These are phyloP conservation scores for Huntiella bhutanensis DNA, from an alignment of 2,329 filamentous ascomycete species.

Conservation along the genomic window DNA sequence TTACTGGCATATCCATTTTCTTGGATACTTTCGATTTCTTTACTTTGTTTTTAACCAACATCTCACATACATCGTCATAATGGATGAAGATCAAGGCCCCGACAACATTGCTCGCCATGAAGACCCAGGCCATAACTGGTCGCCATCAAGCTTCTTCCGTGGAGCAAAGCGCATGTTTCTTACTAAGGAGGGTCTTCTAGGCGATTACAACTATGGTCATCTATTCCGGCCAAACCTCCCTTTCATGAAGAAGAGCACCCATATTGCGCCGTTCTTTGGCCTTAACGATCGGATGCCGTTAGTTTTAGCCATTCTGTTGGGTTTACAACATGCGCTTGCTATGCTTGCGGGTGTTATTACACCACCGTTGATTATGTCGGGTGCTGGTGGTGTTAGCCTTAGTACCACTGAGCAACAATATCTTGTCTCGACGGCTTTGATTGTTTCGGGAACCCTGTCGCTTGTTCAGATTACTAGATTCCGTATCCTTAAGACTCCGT, in stretches of 20 bases:
- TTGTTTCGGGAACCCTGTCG: constrained; percentile 60
- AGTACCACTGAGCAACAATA: constrained; percentile 45
- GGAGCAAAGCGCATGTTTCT: constrained; percentile 24
- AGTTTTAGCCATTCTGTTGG: constrained; percentile 52
- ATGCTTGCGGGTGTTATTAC: constrained; percentile 64
- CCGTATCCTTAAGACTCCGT: constrained; percentile 49
- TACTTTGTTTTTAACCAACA: not conserved
- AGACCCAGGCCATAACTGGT: constrained; percentile 16
- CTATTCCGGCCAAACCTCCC: constrained; percentile 70
- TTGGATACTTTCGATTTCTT: not conserved
- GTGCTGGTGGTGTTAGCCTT: constrained; percentile 44
- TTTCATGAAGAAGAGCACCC: constrained; percentile 47
- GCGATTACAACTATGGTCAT: constrained; percentile 77
- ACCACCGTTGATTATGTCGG: constrained; percentile 54
- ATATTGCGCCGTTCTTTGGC: constrained; percentile 64
- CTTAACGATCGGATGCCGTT: constrained; percentile 63
- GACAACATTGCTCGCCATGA: constrained; percentile 27
- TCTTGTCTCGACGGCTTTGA: constrained; percentile 58
- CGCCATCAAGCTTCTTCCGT: constrained; percentile 13
- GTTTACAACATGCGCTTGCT: constrained; percentile 60
- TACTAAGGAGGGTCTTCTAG: constrained; percentile 55
- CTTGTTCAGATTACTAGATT: constrained; percentile 61
- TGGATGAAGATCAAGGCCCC: constrained; percentile 39
- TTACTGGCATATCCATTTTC: not conserved
- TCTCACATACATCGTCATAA: constrained; percentile 14